Base-by-base conservation (phyloP, 495 filamentous ascomycete species). In the Polyplosphaeria fusca region DNA sequence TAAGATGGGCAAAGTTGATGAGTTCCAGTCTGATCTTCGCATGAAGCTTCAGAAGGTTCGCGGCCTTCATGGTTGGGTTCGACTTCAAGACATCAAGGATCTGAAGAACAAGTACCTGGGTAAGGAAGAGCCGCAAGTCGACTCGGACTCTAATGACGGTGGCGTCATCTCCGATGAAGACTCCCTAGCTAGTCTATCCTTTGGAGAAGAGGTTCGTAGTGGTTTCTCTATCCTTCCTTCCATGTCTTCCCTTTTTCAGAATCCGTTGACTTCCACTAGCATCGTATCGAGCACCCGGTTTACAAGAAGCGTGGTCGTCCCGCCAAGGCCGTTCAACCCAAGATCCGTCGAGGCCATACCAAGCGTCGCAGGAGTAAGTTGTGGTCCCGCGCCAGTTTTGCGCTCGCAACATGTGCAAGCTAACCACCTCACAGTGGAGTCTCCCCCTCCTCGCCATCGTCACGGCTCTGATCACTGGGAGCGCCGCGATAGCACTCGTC, bases 1-100 rank as follows among this genome's bases (percentile, higher is more conserved):
- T 27, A 55, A 28, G 24, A 32, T 24, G 16, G 58, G 47, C 9
- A 45, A 61, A 12, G 42, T 61, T 13, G 30, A 22, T 18, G 45
- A 22, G 13, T 61, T 61, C 51, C 58, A 61, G 28, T 35, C 48
- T 9, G 32, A 55, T 20, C 44, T 61, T 43, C 16, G 26, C 44
- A 27, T 7, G 16, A 44, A 44, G 45, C 22, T 49, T 22, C 16
- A 41, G 13, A 25, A 28, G 41, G 30, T 14, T 14, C 7, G 14
- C 7, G 30, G 30, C 14, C 14, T 14, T 14, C 30, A 35, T 14
- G 14, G 30, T 14, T 60, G 57, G 57, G 11, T 11, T 22, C 14
- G 38, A 11, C 40, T 56, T 9, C 20, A 19, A 25, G 58, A 61
- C 23, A 47, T 61, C 46, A 61, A 61, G 52, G 35, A 51, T 18